Base-by-base conservation (phyloP, 768 basidiomycete genomes). In the Phylloporus rhodoxanthus region DNA sequence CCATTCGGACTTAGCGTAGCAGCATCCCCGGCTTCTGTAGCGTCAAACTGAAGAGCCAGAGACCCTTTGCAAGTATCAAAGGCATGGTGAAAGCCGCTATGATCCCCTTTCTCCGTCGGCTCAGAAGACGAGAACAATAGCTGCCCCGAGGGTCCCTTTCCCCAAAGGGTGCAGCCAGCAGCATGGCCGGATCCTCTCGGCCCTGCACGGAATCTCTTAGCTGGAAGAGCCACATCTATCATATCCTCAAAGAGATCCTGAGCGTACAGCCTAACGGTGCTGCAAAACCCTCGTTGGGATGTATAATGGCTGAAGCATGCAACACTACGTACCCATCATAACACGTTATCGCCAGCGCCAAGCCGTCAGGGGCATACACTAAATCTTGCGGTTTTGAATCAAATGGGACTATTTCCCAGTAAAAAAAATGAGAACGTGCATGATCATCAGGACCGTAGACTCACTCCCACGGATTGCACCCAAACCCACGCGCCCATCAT, bases 91-190 rank as follows among this genome's bases (percentile, higher is more conserved):
- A 59, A 69, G 1, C 82, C 81, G 4, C 56, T 55, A 5, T 63
- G 57, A 10, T 43, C 51, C 1, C 40, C 28, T 30, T 10, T 39
- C 4, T 40, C 19, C 47, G 11, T 54, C 5, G 79, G 74, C 54
- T 83, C 82, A 1, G 81, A 78, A 1, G 80, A 84, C 1, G 78
- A 77, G 59, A 81, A 82, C 13, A 85, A 52, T 10, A 68, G 51
- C 13, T 69, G 55, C 0, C 68, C 52, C 0, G 78, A 74, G 0
- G 59, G 42, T 1, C 63, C 73, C 17, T 29, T 38, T 2, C 83
- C 83, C 84, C 84, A 86, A 8, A 64, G 60, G 20, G 80, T 72
- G 6, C 74, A 64, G 3, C 81, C 82, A 25, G 74, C 60, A 20
- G 65, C 63, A 11, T 70, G 70, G 13, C 29, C 43, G 3, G 56